Evolutionary conservation across 306 rosid species (phyloP).

Genomic region (Vicia sativa): DNA sequence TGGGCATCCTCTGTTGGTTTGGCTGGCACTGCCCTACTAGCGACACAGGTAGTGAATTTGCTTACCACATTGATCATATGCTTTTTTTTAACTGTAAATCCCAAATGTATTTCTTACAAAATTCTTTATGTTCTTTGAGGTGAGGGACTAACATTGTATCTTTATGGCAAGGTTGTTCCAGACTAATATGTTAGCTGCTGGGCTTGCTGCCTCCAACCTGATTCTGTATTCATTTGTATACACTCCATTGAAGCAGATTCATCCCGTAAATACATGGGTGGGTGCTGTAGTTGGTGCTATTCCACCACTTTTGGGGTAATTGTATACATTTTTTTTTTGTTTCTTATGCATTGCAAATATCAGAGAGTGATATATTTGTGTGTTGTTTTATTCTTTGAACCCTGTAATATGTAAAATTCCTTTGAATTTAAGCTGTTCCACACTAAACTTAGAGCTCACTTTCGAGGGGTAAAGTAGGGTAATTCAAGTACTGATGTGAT

Average conservation of each 20-base stretch:
- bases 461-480: too few relatives aligned
- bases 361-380: conserved; percentile 2
- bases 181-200: conserved; percentile 97
- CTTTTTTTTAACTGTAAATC: conserved; percentile 12
- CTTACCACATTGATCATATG: conserved; percentile 27
- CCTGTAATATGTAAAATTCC: neutral
- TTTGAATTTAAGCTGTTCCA: conserved; percentile 17
- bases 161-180: conserved; percentile 84
- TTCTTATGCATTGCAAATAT: conserved; percentile 16
- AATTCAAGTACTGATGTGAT: too few relatives aligned
- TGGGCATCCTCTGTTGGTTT: conserved; percentile 82
- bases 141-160: conserved; percentile 55
- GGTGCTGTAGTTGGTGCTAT: conserved; percentile 98
- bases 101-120: conserved; percentile 16
- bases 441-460: too few relatives aligned
- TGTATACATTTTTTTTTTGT: conserved; percentile 8
- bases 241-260: conserved; percentile 95
- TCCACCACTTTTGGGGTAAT: conserved; percentile 97
- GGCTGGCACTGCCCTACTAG: conserved; percentile 77
- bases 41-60: conserved; percentile 69
- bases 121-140: conserved; percentile 34
- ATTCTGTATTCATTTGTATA: conserved; percentile 83
- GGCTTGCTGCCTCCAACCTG: conserved; percentile 91
- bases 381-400: conserved; percentile 20
- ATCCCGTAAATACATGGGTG: conserved; percentile 95